A percentile compares a stretch with the other conserved stretches of the same genome.
Evolutionary conservation across 805 yeast species (phyloP).

Genomic region (Candida chauliodis): DNA sequence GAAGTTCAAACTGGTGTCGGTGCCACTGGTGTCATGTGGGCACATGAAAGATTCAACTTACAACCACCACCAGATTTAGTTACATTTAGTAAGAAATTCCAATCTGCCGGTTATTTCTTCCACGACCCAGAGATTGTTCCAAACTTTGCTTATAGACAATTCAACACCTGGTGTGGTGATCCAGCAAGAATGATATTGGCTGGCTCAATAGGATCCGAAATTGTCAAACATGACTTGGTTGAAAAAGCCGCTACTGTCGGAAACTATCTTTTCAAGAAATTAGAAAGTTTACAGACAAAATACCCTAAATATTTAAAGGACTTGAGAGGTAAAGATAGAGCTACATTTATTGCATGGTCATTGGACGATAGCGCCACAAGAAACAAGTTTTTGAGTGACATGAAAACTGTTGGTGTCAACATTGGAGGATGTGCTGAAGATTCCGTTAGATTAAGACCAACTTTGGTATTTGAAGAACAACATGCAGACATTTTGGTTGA

Average conservation of each 20-base stretch:
- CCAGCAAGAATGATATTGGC: conserved; percentile 78
- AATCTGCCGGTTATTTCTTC: conserved; percentile 85
- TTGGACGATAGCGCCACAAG: conserved; percentile 51
- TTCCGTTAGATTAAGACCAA: conserved; percentile 79
- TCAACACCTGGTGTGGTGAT: conserved; percentile 94
- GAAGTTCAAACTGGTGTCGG: conserved; percentile 92
- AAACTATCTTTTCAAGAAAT: conserved; percentile 55
- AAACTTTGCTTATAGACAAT: conserved; percentile 77
- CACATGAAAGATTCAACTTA: conserved; percentile 80
- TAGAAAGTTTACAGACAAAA: conserved; percentile 49
- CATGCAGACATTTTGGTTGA: conserved; percentile 68
- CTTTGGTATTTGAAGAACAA: conserved; percentile 71
- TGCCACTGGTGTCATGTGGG: conserved; percentile 85
- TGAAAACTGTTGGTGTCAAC: conserved; percentile 67
- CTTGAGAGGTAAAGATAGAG: conserved; percentile 72
- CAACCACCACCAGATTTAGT: conserved; percentile 78
- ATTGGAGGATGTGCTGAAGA: conserved; percentile 82
- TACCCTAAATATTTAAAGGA: conserved; percentile 52
- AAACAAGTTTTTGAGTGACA: conserved; percentile 55
- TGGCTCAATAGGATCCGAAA: conserved; percentile 66
- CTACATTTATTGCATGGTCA: conserved; percentile 83
- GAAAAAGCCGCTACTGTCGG: conserved; percentile 60
- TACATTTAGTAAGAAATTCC: conserved; percentile 85
- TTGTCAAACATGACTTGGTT: conserved; percentile 57
- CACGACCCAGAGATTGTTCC: conserved; percentile 72